A percentile compares a stretch with the other conserved stretches of the same genome.
phyloP scores from a whole-genome alignment of 2,329 filamentous ascomycete species.

The Penicillium sp. region DNA sequence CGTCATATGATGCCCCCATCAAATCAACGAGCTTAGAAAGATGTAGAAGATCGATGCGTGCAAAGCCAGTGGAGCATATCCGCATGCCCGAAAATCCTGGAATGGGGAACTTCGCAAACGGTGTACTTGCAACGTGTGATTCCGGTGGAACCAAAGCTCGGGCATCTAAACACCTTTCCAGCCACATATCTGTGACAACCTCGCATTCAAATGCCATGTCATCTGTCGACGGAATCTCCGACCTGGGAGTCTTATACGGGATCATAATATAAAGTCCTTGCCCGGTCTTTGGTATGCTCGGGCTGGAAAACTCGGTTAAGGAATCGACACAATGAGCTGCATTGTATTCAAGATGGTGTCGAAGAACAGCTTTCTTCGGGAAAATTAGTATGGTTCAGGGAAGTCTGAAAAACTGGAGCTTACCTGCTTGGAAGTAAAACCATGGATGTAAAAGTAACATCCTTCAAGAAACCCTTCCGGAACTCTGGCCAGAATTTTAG shows the following conservation, averaged over 20 bases:
- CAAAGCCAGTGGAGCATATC: conserved; percentile 81
- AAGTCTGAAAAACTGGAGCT: conserved; percentile 29
- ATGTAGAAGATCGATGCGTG: conserved; percentile 82
- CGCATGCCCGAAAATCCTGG: conserved; percentile 67
- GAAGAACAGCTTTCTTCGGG: conserved; percentile 41
- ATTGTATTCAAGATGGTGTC: conserved; percentile 46
- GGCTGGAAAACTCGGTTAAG: conserved; percentile 39
- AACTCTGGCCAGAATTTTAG: conserved; percentile 30
- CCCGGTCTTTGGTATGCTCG: conserved; percentile 39
- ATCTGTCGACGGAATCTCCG: conserved; percentile 43
- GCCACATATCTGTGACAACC: conserved; percentile 84
- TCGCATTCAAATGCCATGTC: conserved; percentile 49
- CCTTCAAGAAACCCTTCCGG: conserved; percentile 56
- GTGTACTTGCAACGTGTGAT: conserved; percentile 73
- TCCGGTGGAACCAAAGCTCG: conserved; percentile 71
- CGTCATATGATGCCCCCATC: conserved; percentile 79
- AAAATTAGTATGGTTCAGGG: conserved; percentile 17
- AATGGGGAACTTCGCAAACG: conserved; percentile 73
- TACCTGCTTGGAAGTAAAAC: conserved; percentile 60
- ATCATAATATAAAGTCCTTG: conserved; percentile 45
- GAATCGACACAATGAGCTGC: conserved; percentile 45
- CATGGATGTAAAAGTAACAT: conserved; percentile 63
- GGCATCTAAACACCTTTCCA: conserved; percentile 83
- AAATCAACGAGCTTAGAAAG: conserved; percentile 75
- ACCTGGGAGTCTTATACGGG: conserved; percentile 41